A percentile compares a stretch with the other conserved stretches of the same genome.
Conservation (phyloP, 1,139 yeast species). For the Pichia sp. region DNA sequence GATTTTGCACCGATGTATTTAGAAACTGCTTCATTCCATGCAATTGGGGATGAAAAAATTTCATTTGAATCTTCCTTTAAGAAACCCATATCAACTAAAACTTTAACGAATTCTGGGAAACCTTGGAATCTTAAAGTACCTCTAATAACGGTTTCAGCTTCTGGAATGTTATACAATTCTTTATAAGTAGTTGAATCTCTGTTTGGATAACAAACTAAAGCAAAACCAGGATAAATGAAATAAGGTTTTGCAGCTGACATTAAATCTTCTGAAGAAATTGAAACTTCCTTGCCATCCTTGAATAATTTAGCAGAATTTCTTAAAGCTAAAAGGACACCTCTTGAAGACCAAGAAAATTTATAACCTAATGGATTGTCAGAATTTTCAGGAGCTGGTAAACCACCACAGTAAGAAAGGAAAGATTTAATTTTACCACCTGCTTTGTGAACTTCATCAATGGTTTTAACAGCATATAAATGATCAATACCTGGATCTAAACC, state of each 20-base stretch:
- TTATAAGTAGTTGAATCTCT: constrained; percentile 94
- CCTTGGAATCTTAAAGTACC: constrained; percentile 98
- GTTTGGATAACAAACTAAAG: constrained; percentile 94
- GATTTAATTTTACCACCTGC: constrained; percentile 88
- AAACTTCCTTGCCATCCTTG: constrained; percentile 76
- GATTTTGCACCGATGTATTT: constrained; percentile 70
- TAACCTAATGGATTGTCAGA: constrained; percentile 97
- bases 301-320: constrained; percentile 89
- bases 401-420: constrained; percentile 96
- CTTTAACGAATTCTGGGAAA: constrained; percentile 96
- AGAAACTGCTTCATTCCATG: constrained; percentile 89
- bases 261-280: constrained; percentile 79
- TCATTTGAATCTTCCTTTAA: constrained; percentile 68
- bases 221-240: constrained; percentile 91
- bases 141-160: constrained; percentile 93
- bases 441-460: constrained; percentile 92
- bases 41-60: constrained; percentile 47
- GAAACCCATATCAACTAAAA: constrained; percentile 88
- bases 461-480: constrained; percentile 95
- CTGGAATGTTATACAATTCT: constrained; percentile 90
- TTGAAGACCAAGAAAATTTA: constrained; percentile 98
- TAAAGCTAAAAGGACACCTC: constrained; percentile 93
- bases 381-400: constrained; percentile 95
- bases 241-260: constrained; percentile 96
- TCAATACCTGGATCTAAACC: constrained; percentile 98